Base-by-base conservation (phyloP, 75 land plant species). In the Pseudotsuga menziesii region DNA sequence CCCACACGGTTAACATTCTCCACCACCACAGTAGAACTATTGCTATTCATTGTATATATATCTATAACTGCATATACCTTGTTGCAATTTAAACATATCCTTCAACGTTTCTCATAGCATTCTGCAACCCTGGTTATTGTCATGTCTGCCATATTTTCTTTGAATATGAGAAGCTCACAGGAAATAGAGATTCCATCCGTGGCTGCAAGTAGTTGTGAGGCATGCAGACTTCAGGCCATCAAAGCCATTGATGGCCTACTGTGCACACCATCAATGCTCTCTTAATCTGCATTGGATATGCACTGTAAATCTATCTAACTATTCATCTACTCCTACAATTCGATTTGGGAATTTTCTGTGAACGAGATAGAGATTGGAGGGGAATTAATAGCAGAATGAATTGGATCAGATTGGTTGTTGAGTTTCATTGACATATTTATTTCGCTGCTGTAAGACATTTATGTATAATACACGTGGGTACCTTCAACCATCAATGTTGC, bases 1-100 rank as follows among this genome's bases (percentile, higher is more conserved):
- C 87, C 87, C 55, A 83, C 87, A 36, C 63, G 84, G 86, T 64
- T 79, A 81, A 85, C 76, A 77, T 75, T 80, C 80, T 56, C 80
- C 35, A 36, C 55, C 75, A 66, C 22, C 27, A 61, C 74, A 19
- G 54, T 55, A 9, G 72, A 69, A n/a, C 72, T 69, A 69, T 69
- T 69, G 72, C 54, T 69, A 11, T 54, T 44, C 72, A 69, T 69
- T 4, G 67, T 63, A 63, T 13, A 63, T 13, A 64, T 32, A 7
- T 20, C 72, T 39, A 20, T 25, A 23, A 27, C 15, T 48, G 54
- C 9, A 48, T 48, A 67, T 39, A 39, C 72, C 19, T 29, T 32
- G 67, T 12, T 27, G 16, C 3, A 35, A 16, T 32, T 32, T 32
- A 39, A 19, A 48, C 54, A 39, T 39, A 39, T 36, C 29, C 39